Percentiles rank a stretch among this genome's conserved stretches.
phyloP scores from a whole-genome alignment of 2,329 filamentous ascomycete species.

The Cladophialophora immunda region DNA sequence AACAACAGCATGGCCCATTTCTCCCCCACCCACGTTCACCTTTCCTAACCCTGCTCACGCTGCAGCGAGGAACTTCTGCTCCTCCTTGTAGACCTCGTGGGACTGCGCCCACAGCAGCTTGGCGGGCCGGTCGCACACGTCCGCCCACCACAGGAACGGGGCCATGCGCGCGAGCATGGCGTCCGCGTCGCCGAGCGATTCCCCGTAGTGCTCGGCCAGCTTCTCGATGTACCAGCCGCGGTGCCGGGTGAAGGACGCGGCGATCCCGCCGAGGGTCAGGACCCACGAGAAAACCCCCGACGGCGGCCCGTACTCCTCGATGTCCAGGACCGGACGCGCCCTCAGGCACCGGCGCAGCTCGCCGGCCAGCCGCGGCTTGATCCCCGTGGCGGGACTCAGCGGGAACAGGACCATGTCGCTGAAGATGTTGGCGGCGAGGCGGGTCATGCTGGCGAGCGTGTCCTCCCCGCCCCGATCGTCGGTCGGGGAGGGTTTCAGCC shows the following conservation, averaged over 20 bases:
- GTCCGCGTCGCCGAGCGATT: not conserved
- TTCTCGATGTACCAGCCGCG: constrained; percentile 20
- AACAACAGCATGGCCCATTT: no score
- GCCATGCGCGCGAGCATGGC: not conserved
- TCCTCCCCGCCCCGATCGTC: not conserved
- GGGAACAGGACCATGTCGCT: constrained; percentile 23
- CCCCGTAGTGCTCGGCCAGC: constrained; percentile 2
- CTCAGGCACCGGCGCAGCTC: constrained; percentile 12
- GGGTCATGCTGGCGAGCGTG: constrained; percentile 8
- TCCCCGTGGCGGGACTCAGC: constrained; percentile 9
- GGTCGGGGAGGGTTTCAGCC: not conserved
- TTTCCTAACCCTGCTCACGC: no score
- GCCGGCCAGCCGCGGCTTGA: constrained; percentile 13
- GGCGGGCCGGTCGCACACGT: constrained; percentile 10
- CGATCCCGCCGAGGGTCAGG: constrained; percentile 8
- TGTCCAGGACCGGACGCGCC: constrained; percentile 1
- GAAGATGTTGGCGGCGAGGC: constrained; percentile 11
- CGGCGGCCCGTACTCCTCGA: constrained; percentile 2
- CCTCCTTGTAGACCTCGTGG: constrained; percentile 10
- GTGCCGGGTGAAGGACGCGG: constrained; percentile 15
- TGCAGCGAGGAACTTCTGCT: not conserved
- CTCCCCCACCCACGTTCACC: no score
- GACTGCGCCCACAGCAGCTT: constrained; percentile 16
- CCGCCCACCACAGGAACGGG: constrained; percentile 13
- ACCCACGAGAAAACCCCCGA: constrained; percentile 10